phyloP scores from a whole-genome alignment of 2,329 filamentous ascomycete genomes.

The Nannizziopsis barbatae region DNA sequence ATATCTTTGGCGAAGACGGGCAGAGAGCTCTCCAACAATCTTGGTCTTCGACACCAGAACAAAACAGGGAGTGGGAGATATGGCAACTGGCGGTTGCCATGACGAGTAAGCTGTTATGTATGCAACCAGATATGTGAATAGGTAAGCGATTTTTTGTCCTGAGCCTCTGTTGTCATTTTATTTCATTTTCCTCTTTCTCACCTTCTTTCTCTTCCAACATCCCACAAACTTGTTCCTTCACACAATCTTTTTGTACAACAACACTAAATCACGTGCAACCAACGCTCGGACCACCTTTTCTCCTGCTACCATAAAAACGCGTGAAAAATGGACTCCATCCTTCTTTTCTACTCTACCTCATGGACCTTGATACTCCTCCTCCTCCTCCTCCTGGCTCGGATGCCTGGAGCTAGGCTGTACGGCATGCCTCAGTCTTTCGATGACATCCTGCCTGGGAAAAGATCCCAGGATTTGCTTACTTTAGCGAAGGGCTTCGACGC shows the following conservation, averaged over 20 bases:
- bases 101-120: too few species aligned
- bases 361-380: background rate
- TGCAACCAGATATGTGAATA: too few species aligned
- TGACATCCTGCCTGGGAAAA: conserved; percentile 23
- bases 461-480: conserved; percentile 26
- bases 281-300: conserved; percentile 5
- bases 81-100: too few species aligned
- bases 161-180: background rate
- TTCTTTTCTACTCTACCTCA: background rate
- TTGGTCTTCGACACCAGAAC: too few species aligned
- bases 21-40: too few species aligned
- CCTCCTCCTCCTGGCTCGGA: background rate
- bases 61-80: too few species aligned
- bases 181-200: background rate
- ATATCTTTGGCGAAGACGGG: too few species aligned
- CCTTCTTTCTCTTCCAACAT: background rate
- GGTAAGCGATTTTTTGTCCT: too few species aligned
- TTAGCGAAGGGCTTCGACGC: conserved; percentile 34
- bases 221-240: background rate
- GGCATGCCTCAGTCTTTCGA: conserved; percentile 8
- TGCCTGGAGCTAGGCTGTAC: background rate
- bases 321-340: conserved; percentile 1
- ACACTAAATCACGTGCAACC: conserved; percentile 8
- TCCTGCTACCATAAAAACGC: background rate
- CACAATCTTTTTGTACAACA: background rate